Percentiles rank a stretch among this genome's conserved stretches.
phyloP scores from a whole-genome alignment of 805 yeast genomes.

The Nakazawaea pomicola region DNA sequence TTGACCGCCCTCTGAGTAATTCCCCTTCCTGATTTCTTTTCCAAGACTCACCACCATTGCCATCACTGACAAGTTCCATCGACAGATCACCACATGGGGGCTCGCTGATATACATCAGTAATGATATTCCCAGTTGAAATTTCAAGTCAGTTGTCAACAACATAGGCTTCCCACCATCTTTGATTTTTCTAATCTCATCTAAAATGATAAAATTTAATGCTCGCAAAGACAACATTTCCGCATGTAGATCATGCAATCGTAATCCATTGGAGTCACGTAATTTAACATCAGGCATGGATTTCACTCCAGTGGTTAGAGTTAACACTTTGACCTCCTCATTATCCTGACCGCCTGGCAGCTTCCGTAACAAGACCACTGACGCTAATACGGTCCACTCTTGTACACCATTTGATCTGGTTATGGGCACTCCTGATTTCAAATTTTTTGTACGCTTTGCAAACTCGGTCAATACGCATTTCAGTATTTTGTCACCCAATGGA shows the following conservation, averaged over 20 bases:
- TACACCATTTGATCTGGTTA: constrained; percentile 53
- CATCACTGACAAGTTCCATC: constrained; percentile 35
- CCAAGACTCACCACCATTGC: constrained; percentile 6
- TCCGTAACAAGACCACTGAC: no score
- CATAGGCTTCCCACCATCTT: constrained; percentile 12
- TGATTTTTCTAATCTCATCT: constrained; percentile 34
- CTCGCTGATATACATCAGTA: constrained; percentile 66
- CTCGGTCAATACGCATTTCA: constrained; percentile 14
- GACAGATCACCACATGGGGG: constrained; percentile 92
- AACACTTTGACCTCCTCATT: constrained; percentile 30
- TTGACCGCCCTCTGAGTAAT: constrained; percentile 56
- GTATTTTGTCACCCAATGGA: constrained; percentile 16
- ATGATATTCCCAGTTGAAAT: constrained; percentile 31
- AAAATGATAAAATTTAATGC: constrained; percentile 60
- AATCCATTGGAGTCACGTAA: constrained; percentile 42
- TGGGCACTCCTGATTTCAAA: constrained; percentile 51
- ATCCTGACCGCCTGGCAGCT: constrained; percentile 15
- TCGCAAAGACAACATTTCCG: constrained; percentile 74
- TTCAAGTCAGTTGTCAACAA: not conserved
- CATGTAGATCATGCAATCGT: constrained; percentile 84
- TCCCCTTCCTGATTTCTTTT: constrained; percentile 7
- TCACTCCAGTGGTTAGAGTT: constrained; percentile 76
- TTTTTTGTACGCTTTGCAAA: constrained; percentile 22
- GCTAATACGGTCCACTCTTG: constrained; percentile 85
- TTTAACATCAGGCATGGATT: constrained; percentile 59